Conservation (phyloP, 2,329 filamentous ascomycete species). For the Shiraia sp. region DNA sequence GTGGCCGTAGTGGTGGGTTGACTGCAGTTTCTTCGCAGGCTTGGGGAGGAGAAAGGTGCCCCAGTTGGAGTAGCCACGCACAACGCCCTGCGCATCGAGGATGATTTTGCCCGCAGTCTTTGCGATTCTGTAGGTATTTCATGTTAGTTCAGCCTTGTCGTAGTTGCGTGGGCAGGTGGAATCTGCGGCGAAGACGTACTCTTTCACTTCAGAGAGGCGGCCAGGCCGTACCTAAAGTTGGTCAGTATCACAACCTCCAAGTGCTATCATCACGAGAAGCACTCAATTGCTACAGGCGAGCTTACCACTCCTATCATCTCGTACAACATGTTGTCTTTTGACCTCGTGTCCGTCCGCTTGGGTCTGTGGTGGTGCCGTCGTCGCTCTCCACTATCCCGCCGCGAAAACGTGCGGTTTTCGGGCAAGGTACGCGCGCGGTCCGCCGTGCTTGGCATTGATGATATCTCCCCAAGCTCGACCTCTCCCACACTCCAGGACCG, state of each 20-base stretch:
- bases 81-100: conserved; percentile 81
- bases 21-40: conserved; percentile 77
- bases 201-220: conserved; percentile 89
- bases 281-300: too few relatives aligned
- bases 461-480: conserved; percentile 8
- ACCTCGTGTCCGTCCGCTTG: not conserved
- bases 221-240: conserved; percentile 79
- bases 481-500: conserved; percentile 8
- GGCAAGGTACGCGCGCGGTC: conserved; percentile 19
- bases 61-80: conserved; percentile 95
- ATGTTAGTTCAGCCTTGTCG: not conserved
- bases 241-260: conserved; percentile 7
- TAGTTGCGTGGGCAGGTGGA: conserved; percentile 6
- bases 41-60: conserved; percentile 86
- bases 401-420: conserved; percentile 21
- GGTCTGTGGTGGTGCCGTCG: conserved; percentile 5
- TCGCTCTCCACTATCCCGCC: conserved; percentile 16
- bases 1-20: conserved; percentile 81
- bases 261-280: too few relatives aligned
- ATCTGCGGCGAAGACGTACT: conserved; percentile 63
- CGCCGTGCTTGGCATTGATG: conserved; percentile 12
- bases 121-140: conserved; percentile 69
- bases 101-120: conserved; percentile 81
- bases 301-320: conserved; percentile 94
- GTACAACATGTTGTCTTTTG: conserved; percentile 77